Base-by-base conservation (phyloP, 768 basidiomycete species). In the Podaxis sp. region DNA sequence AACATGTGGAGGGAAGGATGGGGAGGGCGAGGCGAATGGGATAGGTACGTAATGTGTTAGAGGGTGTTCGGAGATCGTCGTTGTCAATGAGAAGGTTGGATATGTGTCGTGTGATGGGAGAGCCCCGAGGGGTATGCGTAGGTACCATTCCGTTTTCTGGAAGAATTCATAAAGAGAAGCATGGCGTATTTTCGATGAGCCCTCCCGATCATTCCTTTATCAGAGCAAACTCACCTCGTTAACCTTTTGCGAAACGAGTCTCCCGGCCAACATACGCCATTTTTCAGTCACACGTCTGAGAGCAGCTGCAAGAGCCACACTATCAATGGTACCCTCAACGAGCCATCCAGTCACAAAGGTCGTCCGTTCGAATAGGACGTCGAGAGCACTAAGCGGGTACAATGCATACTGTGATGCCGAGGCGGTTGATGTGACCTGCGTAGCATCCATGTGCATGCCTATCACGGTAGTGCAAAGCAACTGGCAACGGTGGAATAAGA, bases 261-360 rank as follows among this genome's bases (percentile, higher is more conserved):
- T 63, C 5, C 71, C 73, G 24, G 71, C 62, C 4, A 72, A 60
- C 68, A 72, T 68, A 11, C 69, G 69, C 71, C 73, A 74, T 67
- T 72, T 74, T 46, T 65, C 36, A 2, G 73, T 76, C 22, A 78
- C 58, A 7, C 71, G 68, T 4, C 65, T 57, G 59, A 80, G 66
- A 7, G 77, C 77, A 27, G 53, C 47, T 3, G 64, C 64, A 22
- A 80, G 63, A 40, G 70, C 71, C 25, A 70, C 60, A n/a, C 66
- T 66, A 66, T 80, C 74, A 51, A 80, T 70, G 25, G 64, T 69
- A 7, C 79, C 79, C 66, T 78, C 72, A 1, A 80, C 73, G 8
- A 80, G 70, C 79, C 79, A 80, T 15, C 77, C 79, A 19, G 77
- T 79, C 17, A 77, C 67, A 61, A 79, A 77, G 1, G 73, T 73